Evolutionary conservation across 257 asterid genomes (phyloP), one percentile per base, ranked within the genome.

Genomic region (Ophiorrhiza pumila): DNA sequence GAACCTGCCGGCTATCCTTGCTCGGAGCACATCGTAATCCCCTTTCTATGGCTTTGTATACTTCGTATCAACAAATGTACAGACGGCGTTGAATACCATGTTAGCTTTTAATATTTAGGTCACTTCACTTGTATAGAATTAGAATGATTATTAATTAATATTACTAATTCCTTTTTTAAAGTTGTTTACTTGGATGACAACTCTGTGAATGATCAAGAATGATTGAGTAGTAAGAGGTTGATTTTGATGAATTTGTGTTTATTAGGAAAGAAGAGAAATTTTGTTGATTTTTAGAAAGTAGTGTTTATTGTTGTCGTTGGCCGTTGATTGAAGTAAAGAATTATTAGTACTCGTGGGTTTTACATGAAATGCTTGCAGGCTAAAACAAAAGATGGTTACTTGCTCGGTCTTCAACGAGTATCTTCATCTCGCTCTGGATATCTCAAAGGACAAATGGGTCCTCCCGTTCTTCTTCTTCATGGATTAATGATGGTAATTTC

Each of bases 391-490:
- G 99, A 95, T 87, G 99, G 98, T 35, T 94, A 73, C 82, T 41
- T 91, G 43, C 83, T 94, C 80, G 99, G 98, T 22, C 90, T 94
- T 76, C 99, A 94, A 77, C 96, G 96, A 32, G 98, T 91, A 69
- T 82, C 96, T 23, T 83, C 96, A 34, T 83, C 97, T 71, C 83
- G 84, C 76, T 81, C 88, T 15, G 80, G 69, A n/a, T 34, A 52
- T 71, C 63, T 81, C 65, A 80, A 69, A 57, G 50, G 70, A 29
- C 72, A 76, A 71, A 77, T 31, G 58, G 81, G 89, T 56, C 84
- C 86, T 73, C 97, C 99, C 0, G 96, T 92, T 72, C 81, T 95
- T 83, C 95, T 95, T 35, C 71, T 95, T 61, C 99, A 95, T 82
- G 99, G 99, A 60, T 95, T 95, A 74, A 82, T 88, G 74, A 90